Evolutionary conservation across 208 protist genomes (phyloP), one percentile per base, ranked within the genome.

Genomic region (Crithidia thermophila): DNA sequence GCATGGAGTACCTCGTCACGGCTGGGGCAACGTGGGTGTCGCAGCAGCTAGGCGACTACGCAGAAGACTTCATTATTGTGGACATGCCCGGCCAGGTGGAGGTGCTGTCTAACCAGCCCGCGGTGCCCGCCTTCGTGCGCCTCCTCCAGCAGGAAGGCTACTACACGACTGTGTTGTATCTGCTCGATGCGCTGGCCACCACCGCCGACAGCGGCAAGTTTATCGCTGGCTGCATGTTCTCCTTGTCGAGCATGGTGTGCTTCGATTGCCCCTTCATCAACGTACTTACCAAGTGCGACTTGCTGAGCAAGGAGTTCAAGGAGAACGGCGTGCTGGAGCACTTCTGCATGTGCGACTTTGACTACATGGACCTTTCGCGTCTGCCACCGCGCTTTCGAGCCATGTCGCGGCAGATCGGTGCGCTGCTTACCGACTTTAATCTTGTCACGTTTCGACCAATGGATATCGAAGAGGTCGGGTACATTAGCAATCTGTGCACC

Each of bases 11-110:
- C 68, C 71, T 99, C 18, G 88, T 98, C 47, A 88, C 93, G 28
- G 69, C 66, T 5, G 98, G 98, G 18, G 53, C 93, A 27, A 74
- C 93, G 56, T 99, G 98, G 98, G 72, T 99, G 34, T 63, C 80
- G 31, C 94, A 99, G 27, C 84, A 95, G 64, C 79, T 99, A 2
- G 85, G 85, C 28, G 94, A 98, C 67, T 97, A 93, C 66, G 86
- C 79, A 33, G 97, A 98, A 50, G 89, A 98, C 57, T 99, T 99
- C 67, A 68, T 99, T n/a, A 84, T 99, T 36, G 94, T 99, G 53
- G 99, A 99, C 82, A 98, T 97, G 84, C 99, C 99, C 0, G 99
- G 99, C 31, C 99, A 99, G 87, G 97, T 99, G 39, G 98, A 99
- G 88, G 91, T 99, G 45, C 99, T 99, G 66, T 99, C 97, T 40